Evolutionary conservation across 2,329 filamentous ascomycete genomes (phyloP).

Genomic region (Xylariaceae sp.): DNA sequence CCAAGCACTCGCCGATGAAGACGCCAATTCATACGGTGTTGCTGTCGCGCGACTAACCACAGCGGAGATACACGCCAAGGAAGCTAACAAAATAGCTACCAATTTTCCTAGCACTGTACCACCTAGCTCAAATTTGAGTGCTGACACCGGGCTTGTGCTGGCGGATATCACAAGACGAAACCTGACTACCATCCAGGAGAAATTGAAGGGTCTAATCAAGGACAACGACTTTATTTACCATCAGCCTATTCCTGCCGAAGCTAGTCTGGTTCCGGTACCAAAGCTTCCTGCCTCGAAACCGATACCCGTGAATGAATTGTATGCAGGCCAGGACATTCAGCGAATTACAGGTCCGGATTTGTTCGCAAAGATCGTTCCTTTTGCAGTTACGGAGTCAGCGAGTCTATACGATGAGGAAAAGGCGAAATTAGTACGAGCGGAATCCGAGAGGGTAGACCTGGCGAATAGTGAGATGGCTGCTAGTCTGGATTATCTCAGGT

Average conservation of each 20-base stretch:
- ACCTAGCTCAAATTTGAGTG: constrained; percentile 78
- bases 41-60: constrained; percentile 82
- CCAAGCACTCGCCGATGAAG: constrained; percentile 88
- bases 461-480: constrained; percentile 96
- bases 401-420: constrained; percentile 99
- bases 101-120: constrained; percentile 80
- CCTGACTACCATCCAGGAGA: constrained; percentile 77
- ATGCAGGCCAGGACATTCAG: constrained; percentile 96
- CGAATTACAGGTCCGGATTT: constrained; percentile 96
- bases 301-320: constrained; percentile 94
- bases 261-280: constrained; percentile 76
- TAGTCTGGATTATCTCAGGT: constrained; percentile 87
- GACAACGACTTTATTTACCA: constrained; percentile 99
- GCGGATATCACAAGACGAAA: constrained; percentile 86
- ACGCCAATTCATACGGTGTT: constrained; percentile 82
- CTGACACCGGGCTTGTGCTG: constrained; percentile 75
- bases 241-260: constrained; percentile 84
- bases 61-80: constrained; percentile 76
- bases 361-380: constrained; percentile 93
- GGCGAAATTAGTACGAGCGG: constrained; percentile 89
- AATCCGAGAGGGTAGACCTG: constrained; percentile 89
- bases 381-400: constrained; percentile 93
- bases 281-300: constrained; percentile 96
- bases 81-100: constrained; percentile 75
- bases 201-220: constrained; percentile 74